phyloP scores from a whole-genome alignment of 2,329 filamentous ascomycete species.

The Mycosphaerelloides madeirae region DNA sequence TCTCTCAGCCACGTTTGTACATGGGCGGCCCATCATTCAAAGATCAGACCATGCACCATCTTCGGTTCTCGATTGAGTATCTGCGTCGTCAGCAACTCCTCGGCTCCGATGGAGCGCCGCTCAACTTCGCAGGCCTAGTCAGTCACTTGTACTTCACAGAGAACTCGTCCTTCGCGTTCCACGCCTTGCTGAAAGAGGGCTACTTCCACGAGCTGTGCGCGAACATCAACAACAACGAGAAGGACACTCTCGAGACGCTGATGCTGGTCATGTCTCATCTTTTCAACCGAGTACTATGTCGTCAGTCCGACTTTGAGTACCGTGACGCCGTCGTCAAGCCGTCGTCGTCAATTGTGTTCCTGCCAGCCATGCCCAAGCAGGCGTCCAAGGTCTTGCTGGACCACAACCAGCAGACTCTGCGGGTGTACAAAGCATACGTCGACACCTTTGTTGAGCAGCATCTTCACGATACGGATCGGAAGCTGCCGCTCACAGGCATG shows the following conservation, averaged over 20 bases:
- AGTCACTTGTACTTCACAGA: constrained; percentile 73
- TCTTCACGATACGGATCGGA: constrained; percentile 49
- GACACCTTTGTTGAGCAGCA: constrained; percentile 64
- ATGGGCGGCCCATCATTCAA: constrained; percentile 65
- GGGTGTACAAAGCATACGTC: constrained; percentile 65
- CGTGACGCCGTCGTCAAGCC: constrained; percentile 48
- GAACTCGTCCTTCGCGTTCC: constrained; percentile 71
- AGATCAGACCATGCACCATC: constrained; percentile 67
- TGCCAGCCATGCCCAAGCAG: constrained; percentile 57
- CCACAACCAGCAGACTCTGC: constrained; percentile 63
- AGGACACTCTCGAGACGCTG: constrained; percentile 53
- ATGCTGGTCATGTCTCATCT: constrained; percentile 67
- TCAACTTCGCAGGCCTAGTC: constrained; percentile 68
- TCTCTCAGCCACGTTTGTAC: constrained; percentile 66
- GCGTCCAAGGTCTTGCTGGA: constrained; percentile 53
- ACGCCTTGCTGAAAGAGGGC: constrained; percentile 65
- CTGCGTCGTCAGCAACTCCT: constrained; percentile 65
- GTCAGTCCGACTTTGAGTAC: constrained; percentile 45
- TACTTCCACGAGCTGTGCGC: constrained; percentile 64
- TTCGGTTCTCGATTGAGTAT: constrained; percentile 78
- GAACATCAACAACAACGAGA: constrained; percentile 48
- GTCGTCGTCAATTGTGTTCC: constrained; percentile 60
- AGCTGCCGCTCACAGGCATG: constrained; percentile 56
- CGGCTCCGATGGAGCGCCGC: constrained; percentile 54
- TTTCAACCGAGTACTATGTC: constrained; percentile 58